Base-by-base conservation (phyloP, 108 stramenopile species). In the Skeletonema marinoi region DNA sequence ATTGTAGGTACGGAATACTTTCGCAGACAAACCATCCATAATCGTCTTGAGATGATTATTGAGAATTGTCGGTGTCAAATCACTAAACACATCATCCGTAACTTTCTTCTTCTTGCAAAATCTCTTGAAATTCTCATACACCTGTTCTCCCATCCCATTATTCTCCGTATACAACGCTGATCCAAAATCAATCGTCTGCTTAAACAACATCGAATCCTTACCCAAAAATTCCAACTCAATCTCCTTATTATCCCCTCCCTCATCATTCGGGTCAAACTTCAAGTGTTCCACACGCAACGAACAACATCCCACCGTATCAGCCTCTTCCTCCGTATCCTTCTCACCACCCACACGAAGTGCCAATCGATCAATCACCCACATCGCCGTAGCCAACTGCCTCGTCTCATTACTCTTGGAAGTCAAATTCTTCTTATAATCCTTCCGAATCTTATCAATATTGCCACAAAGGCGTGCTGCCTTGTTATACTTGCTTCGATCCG, bases 1-100 rank as follows among this genome's bases (percentile, higher is more conserved):
- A 85, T 99, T 99, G 93, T 98, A 99, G 42, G 99, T 99, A 96
- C 99, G 98, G 82, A 99, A 99, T 1, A 99, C 99, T 77, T 99
- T 99, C 66, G 99, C 99, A n/a, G 97, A 91, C 9, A 99, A 87
- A 2, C 99, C 99, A 16, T 97, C 96, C 99, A 99, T 99, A 66
- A 98, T 92, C 9, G 84, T 81, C 71, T 98, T 96, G 68, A 99
- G 87, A 71, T 99, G 97, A 29, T 83, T 81, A 88, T 99, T 99
- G 65, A 99, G 86, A 70, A 90, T 77, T 14, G 92, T 87, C 2
- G 98, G 98, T 50, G 92, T 96, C 72, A 99, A 93, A 62, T 84
- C 74, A 69, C 98, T 98, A 82, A 99, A 99, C 2, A 99, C 95
- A 71, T 99, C 96, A 56, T 97, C 96, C 16, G 83, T 76, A 41